These are phyloP conservation scores for Populus trichocarpa DNA, from an alignment of 441 rosid species.

Conservation along the genomic window DNA sequence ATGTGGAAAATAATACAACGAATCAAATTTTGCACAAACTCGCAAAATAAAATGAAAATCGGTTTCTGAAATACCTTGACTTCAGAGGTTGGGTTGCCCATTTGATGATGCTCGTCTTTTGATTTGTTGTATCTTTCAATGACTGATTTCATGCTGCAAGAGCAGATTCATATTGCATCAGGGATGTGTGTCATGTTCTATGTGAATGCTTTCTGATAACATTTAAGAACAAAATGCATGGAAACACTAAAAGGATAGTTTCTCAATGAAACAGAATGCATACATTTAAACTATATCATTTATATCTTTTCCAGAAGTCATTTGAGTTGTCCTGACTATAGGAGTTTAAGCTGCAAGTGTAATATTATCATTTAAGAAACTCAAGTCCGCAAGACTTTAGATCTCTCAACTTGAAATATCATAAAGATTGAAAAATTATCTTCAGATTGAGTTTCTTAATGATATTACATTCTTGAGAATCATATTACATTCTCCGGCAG, in stretches of 20 bases:
- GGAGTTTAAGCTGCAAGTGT: not conserved
- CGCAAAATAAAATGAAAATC: not conserved
- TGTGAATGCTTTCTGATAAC: not conserved
- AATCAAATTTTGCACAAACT: not conserved
- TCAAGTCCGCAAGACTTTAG: not conserved
- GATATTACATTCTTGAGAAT: not conserved
- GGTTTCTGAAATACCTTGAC: conserved; percentile 40
- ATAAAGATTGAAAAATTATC: not conserved
- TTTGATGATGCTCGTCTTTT: too few species aligned
- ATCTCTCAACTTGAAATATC: not conserved
- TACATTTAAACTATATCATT: not conserved
- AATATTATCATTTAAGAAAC: not conserved
- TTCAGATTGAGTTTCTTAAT: not conserved
- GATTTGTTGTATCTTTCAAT: too few species aligned
- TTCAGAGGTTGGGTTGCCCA: conserved; percentile 45
- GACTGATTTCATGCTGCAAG: conserved; percentile 71
- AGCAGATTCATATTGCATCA: conserved; percentile 24
- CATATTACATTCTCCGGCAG: not conserved
- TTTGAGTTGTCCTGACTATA: not conserved
- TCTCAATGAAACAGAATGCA: not conserved
- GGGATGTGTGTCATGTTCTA: not conserved
- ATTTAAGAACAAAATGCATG: not conserved
- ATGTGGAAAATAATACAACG: not conserved
- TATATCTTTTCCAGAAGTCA: not conserved
- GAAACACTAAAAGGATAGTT: not conserved